Conservation (phyloP, 441 rosid genomes). For the Bocquillonia castaneifolia region DNA sequence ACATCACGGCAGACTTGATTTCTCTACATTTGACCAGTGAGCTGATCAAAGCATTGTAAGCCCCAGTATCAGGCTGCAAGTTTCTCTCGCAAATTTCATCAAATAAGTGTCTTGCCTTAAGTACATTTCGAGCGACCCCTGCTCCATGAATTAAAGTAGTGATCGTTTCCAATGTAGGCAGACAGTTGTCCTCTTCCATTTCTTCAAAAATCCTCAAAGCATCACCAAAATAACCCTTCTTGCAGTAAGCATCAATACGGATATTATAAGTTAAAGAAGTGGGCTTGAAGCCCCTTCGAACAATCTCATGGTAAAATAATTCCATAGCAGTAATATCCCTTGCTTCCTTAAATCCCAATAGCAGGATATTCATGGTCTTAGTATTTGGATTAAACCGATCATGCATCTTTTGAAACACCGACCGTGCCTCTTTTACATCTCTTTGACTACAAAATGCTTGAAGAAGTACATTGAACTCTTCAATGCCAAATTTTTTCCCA, state of each 20-base stretch:
- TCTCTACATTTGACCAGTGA: conserved; percentile 45
- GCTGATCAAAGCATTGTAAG: conserved; percentile 74
- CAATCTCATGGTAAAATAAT: conserved; percentile 74
- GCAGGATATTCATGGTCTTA: conserved; percentile 76
- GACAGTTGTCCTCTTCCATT: conserved; percentile 44
- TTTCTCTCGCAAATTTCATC: conserved; percentile 56
- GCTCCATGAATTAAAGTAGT: conserved; percentile 85
- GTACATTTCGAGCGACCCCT: conserved; percentile 47
- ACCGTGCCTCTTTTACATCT: conserved; percentile 74
- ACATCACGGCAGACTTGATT: conserved; percentile 40
- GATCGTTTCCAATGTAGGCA: conserved; percentile 46
- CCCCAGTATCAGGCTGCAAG: conserved; percentile 52
- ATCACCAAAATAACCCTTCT: conserved; percentile 60
- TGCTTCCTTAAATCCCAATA: conserved; percentile 75
- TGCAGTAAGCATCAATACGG: conserved; percentile 72
- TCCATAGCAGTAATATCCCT: conserved; percentile 71
- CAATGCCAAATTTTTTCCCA: conserved; percentile 48
- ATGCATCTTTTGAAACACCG: conserved; percentile 56
- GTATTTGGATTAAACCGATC: conserved; percentile 46
- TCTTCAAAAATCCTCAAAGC: conserved; percentile 67
- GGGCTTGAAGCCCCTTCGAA: conserved; percentile 62
- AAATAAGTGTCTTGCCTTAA: conserved; percentile 65
- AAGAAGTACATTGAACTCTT: conserved; percentile 72
- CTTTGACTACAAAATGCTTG: conserved; percentile 60
- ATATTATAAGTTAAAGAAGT: conserved; percentile 49